phyloP scores from a whole-genome alignment of 2,329 filamentous ascomycete species.

The Seiridium cupressi region DNA sequence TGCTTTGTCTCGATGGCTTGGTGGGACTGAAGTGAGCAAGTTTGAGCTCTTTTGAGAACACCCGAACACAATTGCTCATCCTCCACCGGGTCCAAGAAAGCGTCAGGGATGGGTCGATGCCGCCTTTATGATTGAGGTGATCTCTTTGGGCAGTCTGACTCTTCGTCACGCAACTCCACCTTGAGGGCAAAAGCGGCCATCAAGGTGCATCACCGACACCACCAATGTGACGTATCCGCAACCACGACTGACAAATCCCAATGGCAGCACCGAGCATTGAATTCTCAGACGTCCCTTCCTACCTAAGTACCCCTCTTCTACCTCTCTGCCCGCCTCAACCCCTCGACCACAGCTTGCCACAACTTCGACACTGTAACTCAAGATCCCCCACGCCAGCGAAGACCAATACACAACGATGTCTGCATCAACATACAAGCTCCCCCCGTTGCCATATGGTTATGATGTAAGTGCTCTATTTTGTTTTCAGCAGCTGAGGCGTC shows the following conservation, averaged over 20 bases:
- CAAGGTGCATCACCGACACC: not conserved
- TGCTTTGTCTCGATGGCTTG: too few relatives aligned
- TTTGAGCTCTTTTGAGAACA: constrained; percentile 21
- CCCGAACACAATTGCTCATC: not conserved
- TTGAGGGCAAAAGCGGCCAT: constrained; percentile 7
- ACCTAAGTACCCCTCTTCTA: not conserved
- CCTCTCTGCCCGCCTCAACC: not conserved
- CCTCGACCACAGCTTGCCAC: too few relatives aligned
- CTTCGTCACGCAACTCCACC: not conserved
- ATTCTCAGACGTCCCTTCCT: not conserved
- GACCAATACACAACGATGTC: not conserved
- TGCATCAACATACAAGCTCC: constrained; percentile 51
- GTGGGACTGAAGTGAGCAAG: constrained; percentile 23
- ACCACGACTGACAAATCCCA: not conserved
- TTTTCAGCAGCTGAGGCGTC: not conserved
- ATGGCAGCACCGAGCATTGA: not conserved
- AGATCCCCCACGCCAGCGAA: too few relatives aligned
- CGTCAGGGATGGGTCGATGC: not conserved
- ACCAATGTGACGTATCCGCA: not conserved
- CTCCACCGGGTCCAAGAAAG: too few relatives aligned
- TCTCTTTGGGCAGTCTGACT: not conserved
- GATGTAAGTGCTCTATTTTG: constrained; percentile 49
- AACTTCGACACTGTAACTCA: too few relatives aligned
- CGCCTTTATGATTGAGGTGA: not conserved
- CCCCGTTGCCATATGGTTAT: constrained; percentile 66